phyloP scores from a whole-genome alignment of 2,329 filamentous ascomycete genomes.

The Pseudogymnoascus sp. region DNA sequence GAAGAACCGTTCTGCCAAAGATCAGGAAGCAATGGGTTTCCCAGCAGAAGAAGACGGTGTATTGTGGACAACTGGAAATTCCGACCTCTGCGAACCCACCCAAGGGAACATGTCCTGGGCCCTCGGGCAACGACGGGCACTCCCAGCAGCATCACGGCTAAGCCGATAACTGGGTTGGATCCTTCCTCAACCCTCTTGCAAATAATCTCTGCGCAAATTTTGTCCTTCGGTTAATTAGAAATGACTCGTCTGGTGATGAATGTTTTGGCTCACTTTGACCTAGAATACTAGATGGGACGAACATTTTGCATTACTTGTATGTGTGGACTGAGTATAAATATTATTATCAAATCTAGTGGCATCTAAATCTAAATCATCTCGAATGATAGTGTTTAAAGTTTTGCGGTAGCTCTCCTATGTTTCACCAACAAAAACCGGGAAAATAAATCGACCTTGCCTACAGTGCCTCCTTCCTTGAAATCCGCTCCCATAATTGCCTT shows the following conservation, averaged over 20 bases:
- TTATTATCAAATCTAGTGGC: neutral
- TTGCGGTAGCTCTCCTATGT: neutral
- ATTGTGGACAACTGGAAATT: neutral
- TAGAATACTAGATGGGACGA: slow-evolving; percentile 24
- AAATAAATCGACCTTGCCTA: neutral
- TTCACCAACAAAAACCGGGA: neutral
- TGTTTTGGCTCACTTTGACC: slow-evolving; percentile 25
- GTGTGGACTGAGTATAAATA: neutral
- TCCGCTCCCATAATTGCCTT: neutral
- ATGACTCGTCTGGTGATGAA: neutral
- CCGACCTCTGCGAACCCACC: neutral
- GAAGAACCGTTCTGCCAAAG: slow-evolving; percentile 27
- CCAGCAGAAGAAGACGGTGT: slow-evolving; percentile 23
- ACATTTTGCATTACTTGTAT: neutral
- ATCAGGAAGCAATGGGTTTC: slow-evolving; percentile 28
- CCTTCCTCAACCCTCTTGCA: neutral
- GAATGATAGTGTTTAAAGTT: neutral
- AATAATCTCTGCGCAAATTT: neutral
- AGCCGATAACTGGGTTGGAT: neutral
- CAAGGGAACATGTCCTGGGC: neutral
- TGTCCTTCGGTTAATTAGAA: neutral
- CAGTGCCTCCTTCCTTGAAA: neutral
- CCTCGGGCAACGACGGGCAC: neutral
- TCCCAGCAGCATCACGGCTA: neutral
- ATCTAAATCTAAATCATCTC: neutral